Conservation (phyloP, 495 filamentous ascomycete species). For the Penicillium parvum region DNA sequence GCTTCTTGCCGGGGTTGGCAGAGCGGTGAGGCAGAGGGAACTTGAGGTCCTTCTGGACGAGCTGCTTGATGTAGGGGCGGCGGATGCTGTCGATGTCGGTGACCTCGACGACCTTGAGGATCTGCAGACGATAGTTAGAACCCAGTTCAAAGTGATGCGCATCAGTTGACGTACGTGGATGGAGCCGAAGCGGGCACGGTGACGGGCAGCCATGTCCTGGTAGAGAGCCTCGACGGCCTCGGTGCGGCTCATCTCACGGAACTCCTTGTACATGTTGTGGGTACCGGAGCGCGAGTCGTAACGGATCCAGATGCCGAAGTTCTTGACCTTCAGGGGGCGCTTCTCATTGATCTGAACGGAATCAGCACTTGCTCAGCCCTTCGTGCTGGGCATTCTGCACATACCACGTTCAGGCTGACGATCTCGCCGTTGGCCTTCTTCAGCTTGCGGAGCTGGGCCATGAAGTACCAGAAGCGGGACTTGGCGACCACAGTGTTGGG, state of each 20-base stretch:
- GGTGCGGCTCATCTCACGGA: conserved; percentile 93
- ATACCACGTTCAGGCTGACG: conserved; percentile 90
- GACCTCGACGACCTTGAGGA: conserved; percentile 96
- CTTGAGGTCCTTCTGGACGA: conserved; percentile 87
- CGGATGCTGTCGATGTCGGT: conserved; percentile 89
- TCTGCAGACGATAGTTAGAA: conserved; percentile 50
- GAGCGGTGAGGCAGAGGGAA: conserved; percentile 98
- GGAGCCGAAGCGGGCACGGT: conserved; percentile 94
- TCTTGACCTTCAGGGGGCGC: conserved; percentile 98
- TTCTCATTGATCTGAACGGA: conserved; percentile 84
- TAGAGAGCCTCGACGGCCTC: conserved; percentile 96
- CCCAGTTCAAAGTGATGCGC: conserved; percentile 19
- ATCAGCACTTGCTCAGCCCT: conserved; percentile 16
- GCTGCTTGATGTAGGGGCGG: conserved; percentile 98
- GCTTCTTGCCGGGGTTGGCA: conserved; percentile 75
- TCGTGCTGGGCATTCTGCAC: conserved; percentile 22
- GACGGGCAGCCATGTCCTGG: conserved; percentile 98
- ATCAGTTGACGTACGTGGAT: conserved; percentile 76
- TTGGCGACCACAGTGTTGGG: conserved; percentile 96
- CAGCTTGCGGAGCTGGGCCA: conserved; percentile 96
- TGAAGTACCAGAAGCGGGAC: conserved; percentile 99
- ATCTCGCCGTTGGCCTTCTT: conserved; percentile 99
- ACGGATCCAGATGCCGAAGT: conserved; percentile 99
- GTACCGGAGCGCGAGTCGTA: conserved; percentile 99
- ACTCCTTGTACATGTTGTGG: conserved; percentile 99